Base-by-base conservation (phyloP, 1,139 yeast species). In the Protomyces inundatus region DNA sequence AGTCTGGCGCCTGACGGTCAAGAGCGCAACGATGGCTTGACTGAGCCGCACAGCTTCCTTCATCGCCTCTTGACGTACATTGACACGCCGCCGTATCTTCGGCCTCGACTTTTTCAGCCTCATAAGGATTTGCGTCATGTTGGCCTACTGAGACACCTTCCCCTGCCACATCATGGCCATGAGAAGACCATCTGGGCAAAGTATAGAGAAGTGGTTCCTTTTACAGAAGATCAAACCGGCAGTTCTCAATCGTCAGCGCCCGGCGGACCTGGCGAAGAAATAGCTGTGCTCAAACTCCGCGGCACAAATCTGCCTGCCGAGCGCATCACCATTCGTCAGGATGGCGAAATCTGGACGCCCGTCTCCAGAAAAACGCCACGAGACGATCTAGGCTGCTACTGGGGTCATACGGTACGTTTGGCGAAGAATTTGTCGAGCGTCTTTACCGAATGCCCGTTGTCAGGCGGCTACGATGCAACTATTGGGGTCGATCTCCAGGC, bases 381-480 rank as follows among this genome's bases (percentile, higher is more conserved):
- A n/a, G 61, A 66, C 50, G 61, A 58, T 16, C 55, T 62, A 54
- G 67, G 67, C 5, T 53, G 37, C 42, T 66, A 66, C 39, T 66
- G 67, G 67, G 67, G 67, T 6, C 66, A 66, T 42, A 40, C 45
- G 14, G 65, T 66, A 12, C 64, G 67, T 14, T 54, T 53, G 46
- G 67, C 67, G 9, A 45, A 34, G n/a, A 55, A 66, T n/a, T 40
- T 65, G 16, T 65, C 65, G 7, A 64, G 54, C 23, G 67, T 65
- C 12, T 58, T 65, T 14, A 65, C 56, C 33, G 67, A 55, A 55
- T 59, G 66, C 30, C 54, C 60, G 0, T 50, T 55, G 35, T 34
- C 61, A 7, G 64, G 54, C 10, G 64, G 64, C 4, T 60, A 60
- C 35, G 58, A 54, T 37, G 36, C 54, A 16, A 60, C 64, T 6